Percentiles rank a stretch among this genome's conserved stretches.
Evolutionary conservation across 2,329 filamentous ascomycete species (phyloP).

Genomic region (Tolypocladium ovalisporum): DNA sequence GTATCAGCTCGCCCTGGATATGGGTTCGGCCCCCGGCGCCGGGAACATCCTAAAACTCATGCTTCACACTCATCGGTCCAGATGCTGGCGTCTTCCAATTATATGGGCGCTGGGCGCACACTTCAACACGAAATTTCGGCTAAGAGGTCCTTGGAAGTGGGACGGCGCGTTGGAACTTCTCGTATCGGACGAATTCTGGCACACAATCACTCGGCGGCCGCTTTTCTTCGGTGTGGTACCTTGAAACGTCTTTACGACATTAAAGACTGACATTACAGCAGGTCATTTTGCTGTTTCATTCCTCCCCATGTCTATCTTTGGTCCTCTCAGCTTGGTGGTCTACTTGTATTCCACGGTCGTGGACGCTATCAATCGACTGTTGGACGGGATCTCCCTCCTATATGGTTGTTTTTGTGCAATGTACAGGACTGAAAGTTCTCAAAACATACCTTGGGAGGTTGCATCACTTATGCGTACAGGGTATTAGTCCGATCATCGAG

Average conservation of each 20-base stretch:
- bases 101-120: slow-evolving; percentile 30
- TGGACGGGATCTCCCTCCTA: too few relatives aligned
- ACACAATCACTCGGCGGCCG: slow-evolving; percentile 10
- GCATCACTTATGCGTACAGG: too few relatives aligned
- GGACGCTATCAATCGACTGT: too few relatives aligned
- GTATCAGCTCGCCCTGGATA: slow-evolving; percentile 33
- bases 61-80: slow-evolving; percentile 10
- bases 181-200: slow-evolving; percentile 10
- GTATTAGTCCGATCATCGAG: too few relatives aligned
- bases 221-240: slow-evolving; percentile 8
- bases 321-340: slow-evolving; percentile 3
- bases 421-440: too few relatives aligned
- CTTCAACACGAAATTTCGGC: slow-evolving; percentile 30
- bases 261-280: background rate
- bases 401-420: too few relatives aligned
- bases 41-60: slow-evolving; percentile 14
- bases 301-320: slow-evolving; percentile 10
- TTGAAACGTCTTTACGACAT: background rate
- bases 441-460: too few relatives aligned
- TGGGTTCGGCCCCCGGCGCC: slow-evolving; percentile 25
- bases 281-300: slow-evolving; percentile 9
- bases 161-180: slow-evolving; percentile 12
- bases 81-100: slow-evolving; percentile 9
- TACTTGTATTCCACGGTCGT: background rate
- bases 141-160: slow-evolving; percentile 26